Conservation (phyloP, 2,329 filamentous ascomycete species). For the Cytospora paraplurivora region DNA sequence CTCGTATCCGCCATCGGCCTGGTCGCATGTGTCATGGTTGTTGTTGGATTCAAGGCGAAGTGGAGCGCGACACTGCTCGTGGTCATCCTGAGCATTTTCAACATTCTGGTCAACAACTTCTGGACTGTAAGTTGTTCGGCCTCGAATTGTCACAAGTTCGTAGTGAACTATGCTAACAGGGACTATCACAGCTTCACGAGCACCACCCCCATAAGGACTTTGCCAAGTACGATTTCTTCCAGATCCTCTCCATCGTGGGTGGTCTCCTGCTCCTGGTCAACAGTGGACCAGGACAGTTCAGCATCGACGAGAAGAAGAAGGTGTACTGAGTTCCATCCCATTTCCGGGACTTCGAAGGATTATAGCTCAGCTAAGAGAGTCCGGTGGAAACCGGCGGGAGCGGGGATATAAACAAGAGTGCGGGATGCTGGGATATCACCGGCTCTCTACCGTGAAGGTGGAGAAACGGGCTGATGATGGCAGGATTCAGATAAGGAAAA, state of each 20-base stretch:
- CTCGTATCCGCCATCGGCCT: conserved; percentile 82
- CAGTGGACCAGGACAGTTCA: conserved; percentile 96
- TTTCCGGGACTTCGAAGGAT: background rate
- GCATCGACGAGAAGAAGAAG: conserved; percentile 99
- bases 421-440: conserved; percentile 15
- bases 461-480: conserved; percentile 8
- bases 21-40: conserved; percentile 95
- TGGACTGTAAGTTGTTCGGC: conserved; percentile 79
- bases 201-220: conserved; percentile 99
- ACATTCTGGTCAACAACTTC: conserved; percentile 98
- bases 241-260: conserved; percentile 97
- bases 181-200: conserved; percentile 73
- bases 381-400: background rate
- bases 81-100: conserved; percentile 94
- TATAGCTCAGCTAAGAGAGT: background rate
- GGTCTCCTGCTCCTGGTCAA: conserved; percentile 96
- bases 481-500: conserved; percentile 14
- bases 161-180: conserved; percentile 33
- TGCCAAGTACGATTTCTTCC: conserved; percentile 99
- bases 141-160: background rate
- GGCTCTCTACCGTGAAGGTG: conserved; percentile 15
- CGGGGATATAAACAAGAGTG: conserved; percentile 7
- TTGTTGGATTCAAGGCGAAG: conserved; percentile 99
- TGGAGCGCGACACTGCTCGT: conserved; percentile 95
- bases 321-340: conserved; percentile 68